Conservation (phyloP, 805 yeast species). For the Kazachstania taianensis region DNA sequence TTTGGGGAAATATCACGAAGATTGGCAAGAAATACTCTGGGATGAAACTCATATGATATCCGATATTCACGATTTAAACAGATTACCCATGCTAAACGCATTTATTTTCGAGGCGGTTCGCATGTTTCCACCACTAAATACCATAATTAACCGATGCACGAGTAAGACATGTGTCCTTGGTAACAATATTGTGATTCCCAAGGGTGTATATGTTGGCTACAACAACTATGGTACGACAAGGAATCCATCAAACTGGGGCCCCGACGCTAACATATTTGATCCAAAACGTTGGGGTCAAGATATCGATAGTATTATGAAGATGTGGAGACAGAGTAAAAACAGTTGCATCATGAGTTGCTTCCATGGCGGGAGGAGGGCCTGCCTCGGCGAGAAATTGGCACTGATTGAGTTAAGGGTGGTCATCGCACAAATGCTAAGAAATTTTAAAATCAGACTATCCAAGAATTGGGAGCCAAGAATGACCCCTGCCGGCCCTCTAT, state of each 20-base stretch:
- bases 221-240: slow-evolving; percentile 45
- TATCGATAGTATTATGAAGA: slow-evolving; percentile 30
- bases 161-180: slow-evolving; percentile 33
- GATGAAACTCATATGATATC: slow-evolving; percentile 33
- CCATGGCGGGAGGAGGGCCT: slow-evolving; percentile 52
- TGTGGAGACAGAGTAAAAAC: slow-evolving; percentile 37
- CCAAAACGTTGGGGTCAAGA: slow-evolving; percentile 46
- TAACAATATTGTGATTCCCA: slow-evolving; percentile 35
- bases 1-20: slow-evolving; percentile 33
- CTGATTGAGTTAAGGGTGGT: slow-evolving; percentile 36
- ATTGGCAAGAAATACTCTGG: slow-evolving; percentile 38
- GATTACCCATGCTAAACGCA: slow-evolving; percentile 49
- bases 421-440: slow-evolving; percentile 29
- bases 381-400: slow-evolving; percentile 52
- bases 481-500: slow-evolving; percentile 51
- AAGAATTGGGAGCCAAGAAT: slow-evolving; percentile 39
- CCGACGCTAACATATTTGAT: slow-evolving; percentile 33
- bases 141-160: slow-evolving; percentile 43
- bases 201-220: slow-evolving; percentile 44
- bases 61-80: slow-evolving; percentile 36
- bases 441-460: slow-evolving; percentile 31
- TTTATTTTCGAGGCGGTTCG: slow-evolving; percentile 49
- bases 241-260: slow-evolving; percentile 36
- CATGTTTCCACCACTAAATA: slow-evolving; percentile 47
- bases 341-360: slow-evolving; percentile 40